Evolutionary conservation across 169 alveolate species (phyloP).

Genomic region (Plasmodium fragile): DNA sequence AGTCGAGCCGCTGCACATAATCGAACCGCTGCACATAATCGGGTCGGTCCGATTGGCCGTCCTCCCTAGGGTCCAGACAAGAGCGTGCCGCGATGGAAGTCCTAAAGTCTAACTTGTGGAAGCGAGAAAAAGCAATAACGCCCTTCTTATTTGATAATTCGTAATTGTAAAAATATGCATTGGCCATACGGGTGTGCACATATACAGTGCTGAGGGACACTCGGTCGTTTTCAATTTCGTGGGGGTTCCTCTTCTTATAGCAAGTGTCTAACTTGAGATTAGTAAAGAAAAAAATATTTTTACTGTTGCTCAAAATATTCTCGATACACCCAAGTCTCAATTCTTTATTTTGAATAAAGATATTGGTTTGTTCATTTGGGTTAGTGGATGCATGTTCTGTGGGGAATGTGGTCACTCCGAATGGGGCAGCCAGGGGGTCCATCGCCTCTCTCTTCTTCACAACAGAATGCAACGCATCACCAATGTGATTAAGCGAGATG

Average conservation of each 20-base stretch:
- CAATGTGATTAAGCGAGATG: neutral
- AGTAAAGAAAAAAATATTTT: slow-evolving; percentile 40
- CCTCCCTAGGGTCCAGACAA: neutral
- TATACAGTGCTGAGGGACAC: slow-evolving; percentile 26
- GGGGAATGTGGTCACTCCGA: neutral
- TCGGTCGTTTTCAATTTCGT: slow-evolving; percentile 36
- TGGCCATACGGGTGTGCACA: slow-evolving; percentile 59
- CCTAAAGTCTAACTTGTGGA: slow-evolving; percentile 58
- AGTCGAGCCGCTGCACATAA: neutral
- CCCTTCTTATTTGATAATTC: slow-evolving; percentile 49
- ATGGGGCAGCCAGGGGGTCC: neutral
- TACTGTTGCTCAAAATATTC: slow-evolving; percentile 9
- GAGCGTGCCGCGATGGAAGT: slow-evolving; percentile 8
- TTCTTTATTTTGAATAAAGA: slow-evolving; percentile 16
- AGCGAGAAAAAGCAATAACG: slow-evolving; percentile 58
- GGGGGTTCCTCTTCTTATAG: slow-evolving; percentile 65
- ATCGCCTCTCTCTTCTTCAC: neutral
- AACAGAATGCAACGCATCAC: neutral
- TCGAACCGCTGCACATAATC: no score
- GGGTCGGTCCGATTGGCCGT: no score
- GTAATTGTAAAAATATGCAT: slow-evolving; percentile 40
- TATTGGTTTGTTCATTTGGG: neutral
- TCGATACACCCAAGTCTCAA: slow-evolving; percentile 6
- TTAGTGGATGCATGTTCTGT: neutral
- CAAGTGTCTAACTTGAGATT: slow-evolving; percentile 23